Evolutionary conservation across 441 rosid species (phyloP).

Genomic region (Croton setiger): DNA sequence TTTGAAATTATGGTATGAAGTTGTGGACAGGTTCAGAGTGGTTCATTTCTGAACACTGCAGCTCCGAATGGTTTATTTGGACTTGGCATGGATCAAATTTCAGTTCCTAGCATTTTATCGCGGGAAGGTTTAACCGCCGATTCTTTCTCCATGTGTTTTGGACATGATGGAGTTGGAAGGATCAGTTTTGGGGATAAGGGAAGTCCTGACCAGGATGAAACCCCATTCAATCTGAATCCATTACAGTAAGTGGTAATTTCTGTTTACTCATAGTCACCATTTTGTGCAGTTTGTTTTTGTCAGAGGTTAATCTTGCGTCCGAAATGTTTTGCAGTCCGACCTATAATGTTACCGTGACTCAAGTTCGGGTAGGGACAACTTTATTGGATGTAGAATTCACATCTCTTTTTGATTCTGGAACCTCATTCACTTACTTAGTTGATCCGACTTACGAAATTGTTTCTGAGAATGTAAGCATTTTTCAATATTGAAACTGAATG

Average conservation of each 20-base stretch:
- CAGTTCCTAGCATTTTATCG: constrained; percentile 87
- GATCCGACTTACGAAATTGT: constrained; percentile 62
- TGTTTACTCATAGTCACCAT: constrained; percentile 16
- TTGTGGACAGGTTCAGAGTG: constrained; percentile 89
- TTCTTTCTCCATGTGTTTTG: constrained; percentile 97
- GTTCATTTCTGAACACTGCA: constrained; percentile 79
- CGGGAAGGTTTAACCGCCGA: constrained; percentile 56
- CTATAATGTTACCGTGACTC: constrained; percentile 68
- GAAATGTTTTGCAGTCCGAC: constrained; percentile 54
- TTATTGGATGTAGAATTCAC: constrained; percentile 45
- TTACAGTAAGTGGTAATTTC: constrained; percentile 57
- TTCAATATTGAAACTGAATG: neutral
- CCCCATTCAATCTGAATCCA: constrained; percentile 62
- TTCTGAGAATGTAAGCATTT: constrained; percentile 57
- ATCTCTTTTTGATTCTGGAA: constrained; percentile 91
- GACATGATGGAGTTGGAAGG: constrained; percentile 72
- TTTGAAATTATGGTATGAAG: constrained; percentile 42
- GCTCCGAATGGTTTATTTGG: constrained; percentile 96
- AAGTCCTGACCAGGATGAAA: constrained; percentile 68
- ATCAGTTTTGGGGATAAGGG: constrained; percentile 93
- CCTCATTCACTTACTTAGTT: constrained; percentile 77
- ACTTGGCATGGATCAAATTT: constrained; percentile 70
- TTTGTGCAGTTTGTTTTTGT: neutral
- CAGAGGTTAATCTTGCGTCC: constrained; percentile 17
- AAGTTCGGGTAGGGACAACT: constrained; percentile 55